phyloP scores from a whole-genome alignment of 305 asterid species.

The Stenogyne calaminthoides region DNA sequence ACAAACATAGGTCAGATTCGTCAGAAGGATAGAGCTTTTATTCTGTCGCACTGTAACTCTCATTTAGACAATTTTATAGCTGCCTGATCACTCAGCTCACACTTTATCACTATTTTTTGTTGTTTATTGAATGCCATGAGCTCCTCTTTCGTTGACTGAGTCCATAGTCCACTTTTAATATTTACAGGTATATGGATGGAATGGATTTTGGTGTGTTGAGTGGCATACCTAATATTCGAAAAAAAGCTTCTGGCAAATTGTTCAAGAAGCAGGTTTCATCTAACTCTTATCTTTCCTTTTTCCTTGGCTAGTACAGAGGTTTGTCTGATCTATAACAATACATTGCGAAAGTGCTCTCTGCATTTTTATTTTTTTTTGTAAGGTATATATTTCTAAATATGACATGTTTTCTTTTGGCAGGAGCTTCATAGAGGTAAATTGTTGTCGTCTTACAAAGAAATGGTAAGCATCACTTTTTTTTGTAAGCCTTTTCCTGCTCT shows the following conservation, averaged over 20 bases:
- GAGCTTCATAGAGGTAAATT: constrained; percentile 52
- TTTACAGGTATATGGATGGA: constrained; percentile 65
- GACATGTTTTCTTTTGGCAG: constrained; percentile 42
- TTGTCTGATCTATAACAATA: not conserved
- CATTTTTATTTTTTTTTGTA: not conserved
- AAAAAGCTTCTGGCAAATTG: constrained; percentile 64
- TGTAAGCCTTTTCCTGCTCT: not conserved
- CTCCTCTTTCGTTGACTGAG: constrained; percentile 11
- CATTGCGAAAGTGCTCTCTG: not conserved
- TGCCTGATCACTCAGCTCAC: not conserved
- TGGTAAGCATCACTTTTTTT: constrained; percentile 59
- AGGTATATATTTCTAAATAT: constrained; percentile 1
- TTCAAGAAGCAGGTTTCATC: constrained; percentile 67
- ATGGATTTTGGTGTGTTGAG: constrained; percentile 76
- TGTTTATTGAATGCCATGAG: not conserved
- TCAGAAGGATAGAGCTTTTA: not conserved
- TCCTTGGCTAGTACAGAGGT: not conserved
- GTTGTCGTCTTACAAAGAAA: constrained; percentile 65
- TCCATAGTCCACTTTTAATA: not conserved
- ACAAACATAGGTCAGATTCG: too few relatives aligned
- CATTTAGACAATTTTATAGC: not conserved
- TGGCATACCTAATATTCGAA: constrained; percentile 74
- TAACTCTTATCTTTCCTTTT: not conserved
- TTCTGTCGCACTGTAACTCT: not conserved
- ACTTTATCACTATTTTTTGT: not conserved